Evolutionary conservation across 2,329 filamentous ascomycete genomes (phyloP), one percentile per base, ranked within the genome.

Genomic region (Phialocephala sp.): DNA sequence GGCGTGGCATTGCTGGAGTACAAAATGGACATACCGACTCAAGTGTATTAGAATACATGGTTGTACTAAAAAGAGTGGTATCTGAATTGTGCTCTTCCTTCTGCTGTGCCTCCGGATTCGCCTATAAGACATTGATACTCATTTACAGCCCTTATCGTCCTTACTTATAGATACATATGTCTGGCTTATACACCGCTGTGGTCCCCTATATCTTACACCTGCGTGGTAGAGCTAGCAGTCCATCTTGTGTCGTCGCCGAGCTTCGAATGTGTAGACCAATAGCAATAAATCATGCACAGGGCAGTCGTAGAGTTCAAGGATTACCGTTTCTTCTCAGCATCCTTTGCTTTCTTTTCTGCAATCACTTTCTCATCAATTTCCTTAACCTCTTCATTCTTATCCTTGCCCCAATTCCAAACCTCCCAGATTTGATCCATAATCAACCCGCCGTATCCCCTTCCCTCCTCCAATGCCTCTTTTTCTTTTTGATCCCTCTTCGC

Each of bases 371-470:
- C 71, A 58, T 71, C 72, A 54, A 63, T 54, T 66, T 74, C 73
- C 62, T 73, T 69, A 12, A 72, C 69, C 66, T 73, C 69, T 54
- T 72, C 72, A 24, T 60, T 62, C 72, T 79, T 79, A 60, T 77
- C 76, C 73, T 78, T 77, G 52, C 79, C 79, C 78, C 79, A 79
- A 73, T 77, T 81, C 79, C 78, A 80, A 61, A 82, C 80, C 55
- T 82, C 80, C 79, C 78, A 81, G 62, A 82, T 78, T 74, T 82
- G 80, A 55, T 80, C 79, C 68, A 78, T 73, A 54, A 82, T 82
- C 69, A 82, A 72, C 66, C 76, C 77, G 15, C 75, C 75, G 73
- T 80, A 81, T 2, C 74, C 76, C 71, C 78, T 80, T 54, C 74
- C 74, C 45, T 76, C 72, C 60, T 76, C 74, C 66, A 77, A 58